Conservation (phyloP, 1,139 yeast species). For the Geotrichum klebahnii region DNA sequence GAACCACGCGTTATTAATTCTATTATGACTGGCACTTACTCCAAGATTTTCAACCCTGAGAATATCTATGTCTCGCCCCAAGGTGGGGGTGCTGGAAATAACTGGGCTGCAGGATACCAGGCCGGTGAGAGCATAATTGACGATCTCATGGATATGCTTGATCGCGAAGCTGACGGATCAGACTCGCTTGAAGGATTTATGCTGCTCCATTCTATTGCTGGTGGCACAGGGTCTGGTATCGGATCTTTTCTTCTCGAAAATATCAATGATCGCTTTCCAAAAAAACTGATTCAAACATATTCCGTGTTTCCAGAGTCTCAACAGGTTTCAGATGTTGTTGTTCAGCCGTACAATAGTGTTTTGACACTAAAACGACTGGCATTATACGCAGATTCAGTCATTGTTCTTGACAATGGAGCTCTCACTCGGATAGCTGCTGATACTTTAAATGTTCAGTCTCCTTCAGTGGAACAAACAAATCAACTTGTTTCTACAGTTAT, state of each 20-base stretch:
- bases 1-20: conserved; percentile 86
- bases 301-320: conserved; percentile 75
- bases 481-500: conserved; percentile 80
- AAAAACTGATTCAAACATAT: conserved; percentile 78
- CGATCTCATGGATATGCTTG: conserved; percentile 72
- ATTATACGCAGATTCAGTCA: conserved; percentile 77
- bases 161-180: conserved; percentile 85
- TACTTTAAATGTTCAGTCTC: conserved; percentile 44
- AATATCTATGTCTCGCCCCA: conserved; percentile 73
- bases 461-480: conserved; percentile 69
- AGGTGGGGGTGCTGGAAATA: conserved; percentile 84
- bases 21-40: conserved; percentile 49
- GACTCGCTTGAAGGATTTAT: conserved; percentile 89
- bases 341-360: conserved; percentile 90
- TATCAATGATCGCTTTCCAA: conserved; percentile 74
- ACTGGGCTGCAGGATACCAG: conserved; percentile 88
- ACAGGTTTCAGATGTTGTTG: conserved; percentile 89
- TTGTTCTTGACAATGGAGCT: conserved; percentile 89
- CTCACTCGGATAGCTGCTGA: conserved; percentile 61
- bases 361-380: conserved; percentile 76
- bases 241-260: conserved; percentile 80
- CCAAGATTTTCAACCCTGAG: conserved; percentile 77
- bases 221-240: conserved; percentile 96
- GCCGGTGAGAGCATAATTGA: conserved; percentile 71
- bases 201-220: conserved; percentile 92